These are phyloP conservation scores for Xerocomus amazonicus DNA, from an alignment of 1,284 basidiomycete genomes.

Conservation along the genomic window DNA sequence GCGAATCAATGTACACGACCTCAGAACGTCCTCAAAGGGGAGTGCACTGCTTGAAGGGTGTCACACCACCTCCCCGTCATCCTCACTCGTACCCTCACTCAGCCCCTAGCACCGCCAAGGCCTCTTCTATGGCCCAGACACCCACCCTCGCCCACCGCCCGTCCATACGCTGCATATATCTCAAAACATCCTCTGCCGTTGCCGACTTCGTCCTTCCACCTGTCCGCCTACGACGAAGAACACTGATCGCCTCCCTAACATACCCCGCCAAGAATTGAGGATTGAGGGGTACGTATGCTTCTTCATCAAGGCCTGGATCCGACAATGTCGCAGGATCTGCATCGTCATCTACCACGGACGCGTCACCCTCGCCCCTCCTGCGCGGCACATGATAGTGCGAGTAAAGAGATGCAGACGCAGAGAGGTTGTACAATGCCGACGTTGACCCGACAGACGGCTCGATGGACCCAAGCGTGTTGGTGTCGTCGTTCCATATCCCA, in stretches of 20 bases:
- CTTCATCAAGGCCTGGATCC: conserved; percentile 54
- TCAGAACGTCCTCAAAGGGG: too few relatives aligned
- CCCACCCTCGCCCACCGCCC: conserved; percentile 62
- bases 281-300: conserved; percentile 58
- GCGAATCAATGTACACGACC: too few relatives aligned
- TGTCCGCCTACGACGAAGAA: conserved; percentile 23
- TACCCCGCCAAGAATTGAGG: conserved; percentile 44
- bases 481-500: background rate
- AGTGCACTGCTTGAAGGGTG: too few relatives aligned
- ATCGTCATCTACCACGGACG: background rate
- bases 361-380: background rate
- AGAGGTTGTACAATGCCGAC: background rate
- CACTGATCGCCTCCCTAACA: conserved; percentile 45
- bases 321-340: conserved; percentile 48
- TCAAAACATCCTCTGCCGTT: conserved; percentile 48
- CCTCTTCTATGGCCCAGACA: conserved; percentile 58
- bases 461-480: background rate
- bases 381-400: conserved; percentile 27
- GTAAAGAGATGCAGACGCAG: conserved; percentile 31
- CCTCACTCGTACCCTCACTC: background rate
- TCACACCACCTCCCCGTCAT: too few relatives aligned
- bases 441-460: background rate
- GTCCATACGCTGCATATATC: conserved; percentile 46
- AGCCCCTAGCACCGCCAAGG: conserved; percentile 35
- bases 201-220: conserved; percentile 22